Conservation (phyloP, 768 basidiomycete genomes). For the Calvatia gigantea region DNA sequence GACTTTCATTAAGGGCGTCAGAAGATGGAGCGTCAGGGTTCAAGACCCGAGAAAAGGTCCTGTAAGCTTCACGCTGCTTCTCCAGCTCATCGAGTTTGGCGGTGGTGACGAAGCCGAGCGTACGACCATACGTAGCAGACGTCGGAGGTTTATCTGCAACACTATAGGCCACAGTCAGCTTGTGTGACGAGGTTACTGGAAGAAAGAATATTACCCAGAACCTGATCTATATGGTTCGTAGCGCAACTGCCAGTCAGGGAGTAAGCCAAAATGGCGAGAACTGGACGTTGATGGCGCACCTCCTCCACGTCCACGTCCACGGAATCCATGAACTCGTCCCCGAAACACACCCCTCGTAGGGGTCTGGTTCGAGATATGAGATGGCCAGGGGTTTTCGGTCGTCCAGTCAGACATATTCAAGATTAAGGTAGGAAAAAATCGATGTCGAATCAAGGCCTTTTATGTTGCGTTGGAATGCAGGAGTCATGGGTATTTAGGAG, state of each 20-base stretch:
- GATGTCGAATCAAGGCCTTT: background rate
- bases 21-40: conserved; percentile 15
- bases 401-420: background rate
- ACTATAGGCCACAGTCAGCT: background rate
- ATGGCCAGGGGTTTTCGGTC: background rate
- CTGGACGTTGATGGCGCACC: background rate
- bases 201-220: conserved; percentile 1
- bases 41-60: conserved; percentile 30
- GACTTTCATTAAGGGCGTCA: background rate
- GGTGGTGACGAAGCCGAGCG: conserved; percentile 38
- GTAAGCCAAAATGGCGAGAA: background rate
- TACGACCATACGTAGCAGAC: conserved; percentile 4
- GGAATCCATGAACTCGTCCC: background rate
- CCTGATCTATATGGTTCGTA: conserved; percentile 7
- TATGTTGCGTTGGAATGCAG: too few species aligned
- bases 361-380: background rate
- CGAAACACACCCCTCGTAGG: background rate
- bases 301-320: conserved; percentile 2
- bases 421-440: background rate
- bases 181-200: background rate
- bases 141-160: conserved; percentile 8
- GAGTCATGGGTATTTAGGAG: background rate
- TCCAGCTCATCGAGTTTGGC: conserved; percentile 42
- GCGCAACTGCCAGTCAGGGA: background rate
- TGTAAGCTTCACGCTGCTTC: conserved; percentile 33